Base-by-base conservation (phyloP, 2,329 filamentous ascomycete species). In the Fusarium sp. region DNA sequence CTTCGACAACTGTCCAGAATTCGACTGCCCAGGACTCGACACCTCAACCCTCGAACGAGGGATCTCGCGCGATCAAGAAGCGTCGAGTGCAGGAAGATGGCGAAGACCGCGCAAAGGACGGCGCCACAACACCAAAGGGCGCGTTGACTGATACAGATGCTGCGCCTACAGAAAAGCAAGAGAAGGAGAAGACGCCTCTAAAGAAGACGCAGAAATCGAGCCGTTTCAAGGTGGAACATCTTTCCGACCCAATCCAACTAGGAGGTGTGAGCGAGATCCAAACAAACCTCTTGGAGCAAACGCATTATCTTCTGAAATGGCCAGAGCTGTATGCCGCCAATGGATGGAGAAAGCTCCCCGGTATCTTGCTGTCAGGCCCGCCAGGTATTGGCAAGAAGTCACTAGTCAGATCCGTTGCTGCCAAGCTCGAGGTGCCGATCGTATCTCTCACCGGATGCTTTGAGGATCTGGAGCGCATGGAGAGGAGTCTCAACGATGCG, bases 311-410 rank as follows among this genome's bases (percentile, higher is more conserved):
- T 1, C 51, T 80, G 15, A 73, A 71, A 52, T 50, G 50, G 14
- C 70, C 74, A 4, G 69, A 74, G 9, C 20, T 69, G 10, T 74
- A 72, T 43, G 58, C 63, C 10, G 20, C 44, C 14, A 60, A 60
- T 6, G 40, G 49, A 7, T 71, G 66, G 56, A 58, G 70, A n/a
- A 66, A 55, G 18, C 54, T 63, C 0, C 60, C 74, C 0, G 92
- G 92, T 50, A 88, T 96, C 17, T 79, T 96, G 4, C 81, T 97
- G 3, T 92, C 95, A 72, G 93, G 93, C 0, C 93, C 93, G 1
- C 88, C 91, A 2, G 93, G 93, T 18, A 94, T 92, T 67, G 93
- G 93, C 66, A 96, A 97, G 78, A 93, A 90, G 0, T 90, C 93
- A 77, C 87, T 95, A 46, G 89, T 93, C 8, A 88, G 91, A 73